These are phyloP conservation scores for Gossypium ekmanianum DNA, from an alignment of 345 rosid species.

Conservation along the genomic window DNA sequence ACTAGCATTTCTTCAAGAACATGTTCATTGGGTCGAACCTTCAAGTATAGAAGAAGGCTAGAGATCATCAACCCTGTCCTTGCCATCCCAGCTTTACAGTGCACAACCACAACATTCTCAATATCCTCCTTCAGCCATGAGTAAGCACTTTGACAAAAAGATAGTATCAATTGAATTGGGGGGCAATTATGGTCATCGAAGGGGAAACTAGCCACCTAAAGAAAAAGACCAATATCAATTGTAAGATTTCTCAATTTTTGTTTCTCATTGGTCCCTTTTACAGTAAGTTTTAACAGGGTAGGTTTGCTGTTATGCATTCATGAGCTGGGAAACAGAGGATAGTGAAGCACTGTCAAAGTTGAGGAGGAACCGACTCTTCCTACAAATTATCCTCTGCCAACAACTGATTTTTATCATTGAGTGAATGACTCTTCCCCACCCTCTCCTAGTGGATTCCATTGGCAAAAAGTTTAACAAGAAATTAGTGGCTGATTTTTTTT, in stretches of 20 bases:
- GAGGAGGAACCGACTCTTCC: neutral
- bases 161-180: constrained; percentile 68
- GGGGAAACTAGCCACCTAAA: constrained; percentile 86
- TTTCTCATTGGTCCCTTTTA: neutral
- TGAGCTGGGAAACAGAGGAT: neutral
- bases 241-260: neutral
- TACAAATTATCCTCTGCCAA: neutral
- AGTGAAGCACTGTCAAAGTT: neutral
- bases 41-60: constrained; percentile 71
- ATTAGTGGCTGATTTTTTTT: constrained; percentile 2
- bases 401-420: neutral
- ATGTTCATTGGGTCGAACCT: constrained; percentile 33
- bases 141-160: constrained; percentile 81
- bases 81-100: constrained; percentile 95
- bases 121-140: constrained; percentile 86
- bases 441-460: neutral
- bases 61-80: constrained; percentile 92
- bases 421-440: neutral
- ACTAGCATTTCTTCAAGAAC: constrained; percentile 8
- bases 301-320: neutral
- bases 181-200: constrained; percentile 90
- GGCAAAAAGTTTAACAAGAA: neutral
- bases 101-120: constrained; percentile 88
- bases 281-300: neutral
- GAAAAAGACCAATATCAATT: constrained; percentile 8